phyloP scores from a whole-genome alignment of 352 stramenopile species.

The Elongisporangium undulatum region DNA sequence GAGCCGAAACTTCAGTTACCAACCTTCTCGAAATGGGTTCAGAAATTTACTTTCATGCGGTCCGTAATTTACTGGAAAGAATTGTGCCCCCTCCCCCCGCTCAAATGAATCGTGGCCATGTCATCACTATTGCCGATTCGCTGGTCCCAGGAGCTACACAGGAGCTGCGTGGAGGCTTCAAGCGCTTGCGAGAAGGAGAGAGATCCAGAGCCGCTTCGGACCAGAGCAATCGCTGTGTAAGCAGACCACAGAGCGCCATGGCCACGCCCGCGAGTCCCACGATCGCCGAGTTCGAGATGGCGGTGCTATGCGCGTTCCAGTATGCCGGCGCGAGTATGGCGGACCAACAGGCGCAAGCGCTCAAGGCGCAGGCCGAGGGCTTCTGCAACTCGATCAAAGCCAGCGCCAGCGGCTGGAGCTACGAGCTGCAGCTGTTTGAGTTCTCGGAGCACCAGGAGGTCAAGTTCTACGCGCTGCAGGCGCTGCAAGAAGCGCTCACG shows the following conservation, averaged over 20 bases:
- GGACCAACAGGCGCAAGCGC: slow-evolving; percentile 46
- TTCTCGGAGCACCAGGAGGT: slow-evolving; percentile 62
- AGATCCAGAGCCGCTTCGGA: background rate
- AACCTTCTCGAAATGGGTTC: background rate
- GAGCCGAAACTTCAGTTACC: background rate
- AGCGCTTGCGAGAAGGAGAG: background rate
- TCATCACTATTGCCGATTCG: background rate
- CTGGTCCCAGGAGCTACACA: background rate
- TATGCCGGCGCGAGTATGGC: slow-evolving; percentile 47
- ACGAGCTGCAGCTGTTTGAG: slow-evolving; percentile 70
- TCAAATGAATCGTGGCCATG: background rate
- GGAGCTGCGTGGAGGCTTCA: background rate
- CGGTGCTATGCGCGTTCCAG: slow-evolving; percentile 78
- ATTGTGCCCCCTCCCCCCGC: background rate
- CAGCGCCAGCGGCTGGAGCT: slow-evolving; percentile 39
- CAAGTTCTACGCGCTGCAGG: slow-evolving; percentile 83
- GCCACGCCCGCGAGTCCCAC: slow-evolving; percentile 2
- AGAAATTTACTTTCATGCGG: background rate
- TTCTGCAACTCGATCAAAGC: slow-evolving; percentile 63
- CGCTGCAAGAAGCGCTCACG: slow-evolving; percentile 55
- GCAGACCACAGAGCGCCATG: slow-evolving; percentile 6
- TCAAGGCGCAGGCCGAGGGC: slow-evolving; percentile 68
- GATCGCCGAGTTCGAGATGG: slow-evolving; percentile 63
- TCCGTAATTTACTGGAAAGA: background rate
- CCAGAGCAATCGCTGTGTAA: background rate